phyloP scores from a whole-genome alignment of 768 basidiomycete genomes.

The Xerocomus spinulosus region DNA sequence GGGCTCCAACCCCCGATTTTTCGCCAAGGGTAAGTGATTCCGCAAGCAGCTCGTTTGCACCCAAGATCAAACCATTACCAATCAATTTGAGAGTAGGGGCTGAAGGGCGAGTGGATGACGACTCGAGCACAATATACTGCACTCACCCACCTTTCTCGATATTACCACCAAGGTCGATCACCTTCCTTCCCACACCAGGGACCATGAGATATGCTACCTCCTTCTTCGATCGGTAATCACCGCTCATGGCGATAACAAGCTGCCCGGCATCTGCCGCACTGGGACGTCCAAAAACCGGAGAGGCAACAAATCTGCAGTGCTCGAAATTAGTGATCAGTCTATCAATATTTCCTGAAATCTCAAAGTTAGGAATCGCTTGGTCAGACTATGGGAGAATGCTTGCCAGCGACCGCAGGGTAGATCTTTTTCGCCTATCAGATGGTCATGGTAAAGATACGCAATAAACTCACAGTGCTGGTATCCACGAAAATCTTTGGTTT shows the following conservation, averaged over 20 bases:
- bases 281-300: slow-evolving; percentile 77
- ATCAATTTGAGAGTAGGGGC: slow-evolving; percentile 73
- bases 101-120: slow-evolving; percentile 20
- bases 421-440: slow-evolving; percentile 37
- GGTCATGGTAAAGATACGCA: neutral
- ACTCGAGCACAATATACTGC: neutral
- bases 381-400: neutral
- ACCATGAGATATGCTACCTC: slow-evolving; percentile 73
- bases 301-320: slow-evolving; percentile 62
- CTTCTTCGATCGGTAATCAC: slow-evolving; percentile 79
- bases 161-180: slow-evolving; percentile 79
- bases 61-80: slow-evolving; percentile 74
- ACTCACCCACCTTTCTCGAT: slow-evolving; percentile 63
- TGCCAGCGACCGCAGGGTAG: slow-evolving; percentile 51
- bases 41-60: slow-evolving; percentile 72
- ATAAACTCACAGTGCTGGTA: slow-evolving; percentile 66
- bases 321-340: slow-evolving; percentile 53
- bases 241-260: slow-evolving; percentile 73
- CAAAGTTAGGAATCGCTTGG: neutral
- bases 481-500: slow-evolving; percentile 77
- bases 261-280: slow-evolving; percentile 58
- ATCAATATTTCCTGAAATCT: slow-evolving; percentile 61
- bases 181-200: slow-evolving; percentile 73
- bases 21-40: slow-evolving; percentile 84
- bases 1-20: slow-evolving; percentile 72